Percentiles rank a stretch among this genome's conserved stretches.
Conservation (phyloP, 768 basidiomycete genomes). For the Suillus clintonianus region DNA sequence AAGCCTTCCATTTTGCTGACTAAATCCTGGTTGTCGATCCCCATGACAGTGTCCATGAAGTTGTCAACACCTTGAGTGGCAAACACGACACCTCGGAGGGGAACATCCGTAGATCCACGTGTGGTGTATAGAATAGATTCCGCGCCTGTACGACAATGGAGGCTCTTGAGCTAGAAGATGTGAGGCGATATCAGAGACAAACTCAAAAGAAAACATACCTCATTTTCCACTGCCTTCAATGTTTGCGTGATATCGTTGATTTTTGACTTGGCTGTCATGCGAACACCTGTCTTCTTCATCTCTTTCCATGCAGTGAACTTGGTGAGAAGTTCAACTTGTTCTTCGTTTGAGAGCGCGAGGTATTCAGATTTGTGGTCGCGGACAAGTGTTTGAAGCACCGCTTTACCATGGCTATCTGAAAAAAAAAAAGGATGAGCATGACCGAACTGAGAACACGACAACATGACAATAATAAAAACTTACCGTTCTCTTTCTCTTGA, state of each 20-base stretch:
- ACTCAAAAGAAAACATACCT: constrained; percentile 1
- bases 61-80: constrained; percentile 3
- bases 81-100: constrained; percentile 2
- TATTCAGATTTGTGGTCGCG: background rate
- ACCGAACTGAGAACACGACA: background rate
- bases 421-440: background rate
- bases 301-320: background rate
- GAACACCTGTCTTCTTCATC: background rate
- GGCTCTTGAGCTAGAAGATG: constrained; percentile 1
- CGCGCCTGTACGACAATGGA: background rate
- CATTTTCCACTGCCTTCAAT: constrained; percentile 3
- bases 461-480: background rate
- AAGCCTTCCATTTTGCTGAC: constrained; percentile 12
- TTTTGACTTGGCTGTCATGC: background rate
- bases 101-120: background rate
- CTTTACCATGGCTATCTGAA: background rate
- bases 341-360: background rate
- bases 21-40: constrained; percentile 10
- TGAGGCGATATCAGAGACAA: background rate
- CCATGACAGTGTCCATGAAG: constrained; percentile 8
- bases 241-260: constrained; percentile 9
- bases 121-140: constrained; percentile 1
- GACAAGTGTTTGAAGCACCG: background rate
- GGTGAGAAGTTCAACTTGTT: background rate
- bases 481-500: background rate